phyloP scores from a whole-genome alignment of 1,284 basidiomycete genomes.

The Microbotryum intermedium region DNA sequence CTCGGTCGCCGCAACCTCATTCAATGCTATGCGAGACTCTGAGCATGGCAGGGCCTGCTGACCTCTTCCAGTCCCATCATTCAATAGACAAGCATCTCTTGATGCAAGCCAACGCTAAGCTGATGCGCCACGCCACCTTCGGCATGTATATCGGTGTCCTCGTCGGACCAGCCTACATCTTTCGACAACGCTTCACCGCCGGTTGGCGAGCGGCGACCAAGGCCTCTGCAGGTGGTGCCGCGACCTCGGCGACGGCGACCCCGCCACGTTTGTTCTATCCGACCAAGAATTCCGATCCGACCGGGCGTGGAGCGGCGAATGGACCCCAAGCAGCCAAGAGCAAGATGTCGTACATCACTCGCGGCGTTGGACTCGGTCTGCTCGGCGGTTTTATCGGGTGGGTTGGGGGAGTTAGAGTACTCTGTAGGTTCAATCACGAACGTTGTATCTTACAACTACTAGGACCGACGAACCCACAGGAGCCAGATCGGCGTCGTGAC shows the following conservation, averaged over 20 bases:
- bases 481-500: background rate
- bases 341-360: background rate
- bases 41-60: too few relatives aligned
- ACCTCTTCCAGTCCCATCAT: too few relatives aligned
- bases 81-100: background rate
- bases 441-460: too few relatives aligned
- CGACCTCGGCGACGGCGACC: background rate
- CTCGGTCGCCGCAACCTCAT: too few relatives aligned
- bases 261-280: background rate
- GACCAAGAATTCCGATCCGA: background rate
- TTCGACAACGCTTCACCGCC: background rate
- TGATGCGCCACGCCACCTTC: background rate
- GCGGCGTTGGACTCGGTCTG: background rate
- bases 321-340: background rate
- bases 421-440: background rate
- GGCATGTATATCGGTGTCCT: background rate
- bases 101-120: background rate
- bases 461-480: background rate
- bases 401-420: background rate
- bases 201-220: background rate
- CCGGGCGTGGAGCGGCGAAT: background rate
- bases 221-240: background rate
- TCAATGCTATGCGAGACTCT: too few relatives aligned
- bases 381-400: conserved; percentile 2
- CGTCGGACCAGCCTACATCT: background rate